A percentile compares a stretch with the other conserved stretches of the same genome.
These are phyloP conservation scores for Pinguiococcus pyrenoidosus DNA, from an alignment of 108 stramenopile species.

Conservation along the genomic window DNA sequence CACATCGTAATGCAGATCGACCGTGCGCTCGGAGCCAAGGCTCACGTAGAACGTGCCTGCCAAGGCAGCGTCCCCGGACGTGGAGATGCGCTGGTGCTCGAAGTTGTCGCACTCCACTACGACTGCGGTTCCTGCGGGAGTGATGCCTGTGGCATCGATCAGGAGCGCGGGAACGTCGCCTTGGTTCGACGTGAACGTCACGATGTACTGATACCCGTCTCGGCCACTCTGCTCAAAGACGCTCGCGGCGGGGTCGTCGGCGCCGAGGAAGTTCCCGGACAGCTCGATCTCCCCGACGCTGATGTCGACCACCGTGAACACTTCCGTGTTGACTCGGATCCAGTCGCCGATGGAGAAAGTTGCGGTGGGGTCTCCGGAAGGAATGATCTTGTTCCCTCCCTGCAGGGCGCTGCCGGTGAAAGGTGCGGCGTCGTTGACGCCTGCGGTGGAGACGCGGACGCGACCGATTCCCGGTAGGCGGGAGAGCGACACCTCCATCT, in stretches of 20 bases:
- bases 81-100: not conserved
- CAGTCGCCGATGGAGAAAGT: slow-evolving; percentile 44
- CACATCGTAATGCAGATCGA: slow-evolving; percentile 35
- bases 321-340: slow-evolving; percentile 46
- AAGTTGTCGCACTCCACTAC: not conserved
- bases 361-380: slow-evolving; percentile 15
- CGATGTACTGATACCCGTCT: slow-evolving; percentile 50
- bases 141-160: slow-evolving; percentile 31
- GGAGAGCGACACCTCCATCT: slow-evolving; percentile 22
- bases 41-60: slow-evolving; percentile 13
- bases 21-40: slow-evolving; percentile 32
- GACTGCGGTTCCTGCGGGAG: not conserved
- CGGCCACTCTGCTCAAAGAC: slow-evolving; percentile 34
- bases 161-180: slow-evolving; percentile 44
- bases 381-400: slow-evolving; percentile 32
- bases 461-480: slow-evolving; percentile 17
- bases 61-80: slow-evolving; percentile 26
- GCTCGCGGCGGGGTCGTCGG: slow-evolving; percentile 8
- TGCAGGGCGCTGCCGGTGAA: slow-evolving; percentile 32
- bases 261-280: slow-evolving; percentile 35
- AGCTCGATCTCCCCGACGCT: slow-evolving; percentile 24
- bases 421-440: slow-evolving; percentile 22
- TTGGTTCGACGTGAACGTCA: slow-evolving; percentile 48
- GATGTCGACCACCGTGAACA: slow-evolving; percentile 42
- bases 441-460: slow-evolving; percentile 30